Conservation (phyloP, 2,329 filamentous ascomycete genomes). For the Cladophialophora carrionii region DNA sequence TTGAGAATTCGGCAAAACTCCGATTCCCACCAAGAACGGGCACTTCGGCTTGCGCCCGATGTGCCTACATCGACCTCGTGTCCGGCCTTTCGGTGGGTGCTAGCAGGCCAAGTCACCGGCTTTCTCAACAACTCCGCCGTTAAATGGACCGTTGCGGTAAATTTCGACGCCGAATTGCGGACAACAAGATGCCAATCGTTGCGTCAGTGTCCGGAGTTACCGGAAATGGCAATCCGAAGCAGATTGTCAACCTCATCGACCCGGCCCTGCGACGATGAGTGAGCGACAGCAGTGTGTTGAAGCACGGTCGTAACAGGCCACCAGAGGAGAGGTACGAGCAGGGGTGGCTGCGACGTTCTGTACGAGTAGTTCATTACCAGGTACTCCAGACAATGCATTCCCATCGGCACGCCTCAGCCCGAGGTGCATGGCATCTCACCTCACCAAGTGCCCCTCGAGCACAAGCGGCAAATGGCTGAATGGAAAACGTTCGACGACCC, state of each 20-base stretch:
- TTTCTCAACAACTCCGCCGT: neutral
- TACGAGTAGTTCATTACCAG: neutral
- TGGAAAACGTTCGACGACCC: slow-evolving; percentile 3
- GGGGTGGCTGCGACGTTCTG: neutral
- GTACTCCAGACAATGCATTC: neutral
- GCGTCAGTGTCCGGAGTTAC: neutral
- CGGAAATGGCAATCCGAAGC: slow-evolving; percentile 14
- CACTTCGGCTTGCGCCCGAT: slow-evolving; percentile 1
- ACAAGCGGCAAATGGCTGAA: slow-evolving; percentile 22
- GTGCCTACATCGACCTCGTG: neutral
- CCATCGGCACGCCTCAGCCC: slow-evolving; percentile 8
- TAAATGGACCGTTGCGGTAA: neutral
- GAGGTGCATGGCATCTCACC: slow-evolving; percentile 20
- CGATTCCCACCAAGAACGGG: neutral
- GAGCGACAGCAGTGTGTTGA: neutral
- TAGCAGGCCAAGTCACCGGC: neutral
- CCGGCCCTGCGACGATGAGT: neutral
- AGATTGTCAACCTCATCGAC: neutral
- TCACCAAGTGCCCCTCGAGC: slow-evolving; percentile 10
- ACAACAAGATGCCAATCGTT: neutral
- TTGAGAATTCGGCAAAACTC: slow-evolving; percentile 1
- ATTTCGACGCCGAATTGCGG: neutral
- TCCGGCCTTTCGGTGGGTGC: neutral
- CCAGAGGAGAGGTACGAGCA: neutral
- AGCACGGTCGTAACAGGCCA: neutral